These are phyloP conservation scores for Camillea tinctor DNA, from an alignment of 2,329 filamentous ascomycete species.

Conservation along the genomic window DNA sequence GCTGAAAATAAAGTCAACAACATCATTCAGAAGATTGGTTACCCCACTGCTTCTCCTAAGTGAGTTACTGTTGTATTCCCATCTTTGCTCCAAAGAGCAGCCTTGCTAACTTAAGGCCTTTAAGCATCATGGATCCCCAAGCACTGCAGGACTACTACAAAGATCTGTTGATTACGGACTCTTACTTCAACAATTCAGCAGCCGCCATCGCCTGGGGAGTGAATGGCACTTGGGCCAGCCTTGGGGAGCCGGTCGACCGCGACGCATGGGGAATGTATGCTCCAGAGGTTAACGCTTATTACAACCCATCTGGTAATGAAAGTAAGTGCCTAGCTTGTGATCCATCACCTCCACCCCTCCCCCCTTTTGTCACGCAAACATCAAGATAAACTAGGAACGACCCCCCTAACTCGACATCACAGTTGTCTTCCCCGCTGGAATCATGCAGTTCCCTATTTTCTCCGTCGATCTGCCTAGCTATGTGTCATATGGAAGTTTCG, in stretches of 20 bases:
- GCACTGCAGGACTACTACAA: conserved; percentile 54
- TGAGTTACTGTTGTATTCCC: background rate
- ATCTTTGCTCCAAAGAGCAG: background rate
- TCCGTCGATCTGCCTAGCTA: conserved; percentile 51
- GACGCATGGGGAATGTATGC: conserved; percentile 61
- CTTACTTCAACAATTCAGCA: conserved; percentile 57
- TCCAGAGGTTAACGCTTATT: conserved; percentile 61
- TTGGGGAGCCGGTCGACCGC: conserved; percentile 59
- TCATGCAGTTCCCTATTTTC: conserved; percentile 65
- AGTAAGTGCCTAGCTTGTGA: conserved; percentile 41
- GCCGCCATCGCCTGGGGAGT: conserved; percentile 47
- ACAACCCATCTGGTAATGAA: conserved; percentile 61
- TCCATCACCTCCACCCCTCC: background rate
- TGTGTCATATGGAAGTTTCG: conserved; percentile 61
- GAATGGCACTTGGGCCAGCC: conserved; percentile 50
- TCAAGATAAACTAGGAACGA: background rate
- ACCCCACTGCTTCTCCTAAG: conserved; percentile 59
- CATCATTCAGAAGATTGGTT: conserved; percentile 64
- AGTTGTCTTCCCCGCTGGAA: conserved; percentile 59
- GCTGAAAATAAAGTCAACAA: conserved; percentile 63
- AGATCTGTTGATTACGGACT: conserved; percentile 46
- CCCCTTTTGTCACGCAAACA: background rate
- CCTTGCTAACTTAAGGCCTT: background rate
- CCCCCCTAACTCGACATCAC: background rate
- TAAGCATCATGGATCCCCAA: conserved; percentile 50